phyloP scores from a whole-genome alignment of 805 yeast species.

The Kodamaea kaohsiungensis region DNA sequence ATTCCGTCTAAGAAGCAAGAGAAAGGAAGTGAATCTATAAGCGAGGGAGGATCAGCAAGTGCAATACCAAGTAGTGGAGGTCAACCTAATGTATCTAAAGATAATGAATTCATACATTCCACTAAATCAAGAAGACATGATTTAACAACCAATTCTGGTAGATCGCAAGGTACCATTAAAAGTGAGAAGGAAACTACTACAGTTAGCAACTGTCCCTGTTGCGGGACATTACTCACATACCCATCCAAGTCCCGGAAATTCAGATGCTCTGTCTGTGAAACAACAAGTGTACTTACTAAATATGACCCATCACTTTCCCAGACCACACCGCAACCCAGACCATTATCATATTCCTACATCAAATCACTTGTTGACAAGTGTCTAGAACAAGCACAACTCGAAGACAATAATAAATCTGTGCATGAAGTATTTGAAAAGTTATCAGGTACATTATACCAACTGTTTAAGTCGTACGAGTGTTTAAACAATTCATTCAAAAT shows the following conservation, averaged over 20 bases:
- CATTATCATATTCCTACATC: constrained; percentile 33
- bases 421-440: constrained; percentile 50
- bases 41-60: neutral
- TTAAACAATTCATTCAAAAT: constrained; percentile 58
- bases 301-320: constrained; percentile 19
- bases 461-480: constrained; percentile 49
- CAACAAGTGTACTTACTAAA: constrained; percentile 36
- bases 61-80: neutral
- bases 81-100: neutral
- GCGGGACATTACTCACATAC: constrained; percentile 36
- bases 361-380: constrained; percentile 37
- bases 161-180: neutral
- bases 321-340: constrained; percentile 6
- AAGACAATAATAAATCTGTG: constrained; percentile 16
- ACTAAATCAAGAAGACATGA: neutral
- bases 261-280: constrained; percentile 63
- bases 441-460: constrained; percentile 43
- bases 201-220: constrained; percentile 37
- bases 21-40: neutral
- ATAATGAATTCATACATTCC: neutral
- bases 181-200: constrained; percentile 7
- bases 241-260: constrained; percentile 37
- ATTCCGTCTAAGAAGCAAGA: neutral
- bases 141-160: neutral
- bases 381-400: constrained; percentile 16